Percentiles rank a stretch among this genome's conserved stretches.
These are phyloP conservation scores for Colletotrichum horii DNA, from an alignment of 2,329 filamentous ascomycete genomes.

Conservation along the genomic window DNA sequence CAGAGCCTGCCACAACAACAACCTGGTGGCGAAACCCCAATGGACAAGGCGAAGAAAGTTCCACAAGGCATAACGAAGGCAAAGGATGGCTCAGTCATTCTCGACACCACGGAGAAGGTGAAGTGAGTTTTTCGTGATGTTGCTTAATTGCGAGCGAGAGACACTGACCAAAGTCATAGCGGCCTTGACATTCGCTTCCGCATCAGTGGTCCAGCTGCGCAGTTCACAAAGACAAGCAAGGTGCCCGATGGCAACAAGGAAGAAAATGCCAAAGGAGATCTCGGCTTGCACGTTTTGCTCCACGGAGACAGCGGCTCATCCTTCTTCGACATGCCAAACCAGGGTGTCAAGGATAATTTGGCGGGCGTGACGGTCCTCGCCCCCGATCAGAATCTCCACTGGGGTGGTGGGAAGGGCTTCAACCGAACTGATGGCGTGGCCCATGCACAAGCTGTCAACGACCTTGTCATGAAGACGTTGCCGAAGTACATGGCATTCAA, in stretches of 20 bases:
- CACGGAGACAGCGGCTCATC: constrained; percentile 65
- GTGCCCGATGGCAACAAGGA: constrained; percentile 36
- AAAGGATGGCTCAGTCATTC: constrained; percentile 60
- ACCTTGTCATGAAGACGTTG: constrained; percentile 53
- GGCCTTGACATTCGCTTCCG: constrained; percentile 60
- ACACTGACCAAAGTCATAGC: constrained; percentile 28
- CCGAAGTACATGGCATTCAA: constrained; percentile 61
- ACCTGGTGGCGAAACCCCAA: constrained; percentile 21
- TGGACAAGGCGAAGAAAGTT: constrained; percentile 31
- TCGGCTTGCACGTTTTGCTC: constrained; percentile 61
- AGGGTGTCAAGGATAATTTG: constrained; percentile 52
- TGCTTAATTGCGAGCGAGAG: not conserved
- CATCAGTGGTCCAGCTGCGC: constrained; percentile 57
- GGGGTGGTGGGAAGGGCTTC: constrained; percentile 59
- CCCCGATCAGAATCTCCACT: constrained; percentile 59
- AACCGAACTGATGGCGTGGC: constrained; percentile 58
- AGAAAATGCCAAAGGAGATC: constrained; percentile 30
- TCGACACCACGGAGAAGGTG: constrained; percentile 58
- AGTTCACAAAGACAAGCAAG: constrained; percentile 55
- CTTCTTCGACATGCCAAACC: constrained; percentile 63
- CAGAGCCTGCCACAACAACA: not conserved
- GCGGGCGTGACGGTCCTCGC: constrained; percentile 60
- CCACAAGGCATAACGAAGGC: constrained; percentile 45
- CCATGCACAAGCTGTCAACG: constrained; percentile 61
- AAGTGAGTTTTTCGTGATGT: constrained; percentile 43